Percentiles rank a stretch among this genome's conserved stretches.
phyloP scores from a whole-genome alignment of 257 asterid species.

The Solanum chiquidenum region DNA sequence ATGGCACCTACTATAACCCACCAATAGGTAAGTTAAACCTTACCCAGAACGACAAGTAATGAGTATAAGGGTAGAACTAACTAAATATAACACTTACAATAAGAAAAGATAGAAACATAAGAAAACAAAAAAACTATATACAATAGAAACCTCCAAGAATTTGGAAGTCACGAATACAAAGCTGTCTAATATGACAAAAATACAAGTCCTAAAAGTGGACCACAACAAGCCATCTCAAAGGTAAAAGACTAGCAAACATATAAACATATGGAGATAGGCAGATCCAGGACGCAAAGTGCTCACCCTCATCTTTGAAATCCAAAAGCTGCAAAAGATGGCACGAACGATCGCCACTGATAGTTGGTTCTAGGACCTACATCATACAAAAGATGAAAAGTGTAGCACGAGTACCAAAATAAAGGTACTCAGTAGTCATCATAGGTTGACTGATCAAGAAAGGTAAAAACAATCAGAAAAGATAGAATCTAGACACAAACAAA shows the following conservation, averaged over 20 bases:
- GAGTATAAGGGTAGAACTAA: background rate
- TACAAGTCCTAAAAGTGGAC: background rate
- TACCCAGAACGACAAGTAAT: background rate
- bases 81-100: background rate
- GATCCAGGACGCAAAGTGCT: background rate
- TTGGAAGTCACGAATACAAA: background rate
- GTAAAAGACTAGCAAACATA: background rate
- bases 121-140: background rate
- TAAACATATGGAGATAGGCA: background rate
- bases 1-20: background rate
- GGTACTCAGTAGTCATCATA: background rate
- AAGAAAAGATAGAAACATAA: too few species aligned
- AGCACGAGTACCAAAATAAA: background rate
- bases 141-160: background rate
- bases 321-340: too few species aligned
- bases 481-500: background rate
- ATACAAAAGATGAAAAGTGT: background rate
- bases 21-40: background rate
- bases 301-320: background rate
- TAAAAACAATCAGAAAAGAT: background rate
- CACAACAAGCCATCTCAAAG: too few species aligned
- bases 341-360: too few species aligned
- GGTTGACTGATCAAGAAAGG: background rate
- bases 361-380: background rate
- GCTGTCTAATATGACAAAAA: too few species aligned